A percentile compares a stretch with the other conserved stretches of the same genome.
These are phyloP conservation scores for Teunomyces cretensis DNA, from an alignment of 805 yeast genomes.

Conservation along the genomic window DNA sequence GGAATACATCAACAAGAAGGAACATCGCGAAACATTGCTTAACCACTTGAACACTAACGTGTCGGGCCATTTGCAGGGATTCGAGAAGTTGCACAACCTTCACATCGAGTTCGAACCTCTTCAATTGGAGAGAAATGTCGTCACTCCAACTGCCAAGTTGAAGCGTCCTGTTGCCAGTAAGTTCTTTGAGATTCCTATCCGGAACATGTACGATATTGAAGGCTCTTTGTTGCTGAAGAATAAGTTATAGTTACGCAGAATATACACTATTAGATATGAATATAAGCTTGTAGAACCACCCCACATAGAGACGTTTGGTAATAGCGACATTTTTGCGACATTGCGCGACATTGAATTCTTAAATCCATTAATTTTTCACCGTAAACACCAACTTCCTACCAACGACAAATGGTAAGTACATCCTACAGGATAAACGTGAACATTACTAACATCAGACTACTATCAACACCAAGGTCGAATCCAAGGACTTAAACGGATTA, in stretches of 20 bases:
- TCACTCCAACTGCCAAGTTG: slow-evolving; percentile 43
- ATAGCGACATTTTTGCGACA: not conserved
- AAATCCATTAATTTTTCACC: not conserved
- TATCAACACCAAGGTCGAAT: slow-evolving; percentile 32
- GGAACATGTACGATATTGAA: slow-evolving; percentile 44
- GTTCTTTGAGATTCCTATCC: slow-evolving; percentile 40
- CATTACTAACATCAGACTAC: slow-evolving; percentile 16
- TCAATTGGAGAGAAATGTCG: slow-evolving; percentile 22
- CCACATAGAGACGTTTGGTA: too few species aligned
- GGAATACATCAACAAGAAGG: slow-evolving; percentile 15
- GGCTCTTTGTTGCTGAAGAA: slow-evolving; percentile 28
- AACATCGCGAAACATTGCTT: slow-evolving; percentile 16
- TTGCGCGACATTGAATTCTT: not conserved
- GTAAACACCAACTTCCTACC: not conserved
- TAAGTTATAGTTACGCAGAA: slow-evolving; percentile 13
- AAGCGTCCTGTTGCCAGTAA: slow-evolving; percentile 51
- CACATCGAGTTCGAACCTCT: slow-evolving; percentile 28
- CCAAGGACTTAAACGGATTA: slow-evolving; percentile 43
- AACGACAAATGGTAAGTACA: slow-evolving; percentile 8
- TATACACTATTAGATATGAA: too few species aligned
- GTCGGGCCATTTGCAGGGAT: slow-evolving; percentile 18
- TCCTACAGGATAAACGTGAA: not conserved
- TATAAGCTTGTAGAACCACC: too few species aligned
- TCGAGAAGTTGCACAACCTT: slow-evolving; percentile 24
- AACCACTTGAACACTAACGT: slow-evolving; percentile 15